Percentiles rank a stretch among this genome's conserved stretches.
phyloP scores from a whole-genome alignment of 352 stramenopile species.

The Pythium guiyangense region DNA sequence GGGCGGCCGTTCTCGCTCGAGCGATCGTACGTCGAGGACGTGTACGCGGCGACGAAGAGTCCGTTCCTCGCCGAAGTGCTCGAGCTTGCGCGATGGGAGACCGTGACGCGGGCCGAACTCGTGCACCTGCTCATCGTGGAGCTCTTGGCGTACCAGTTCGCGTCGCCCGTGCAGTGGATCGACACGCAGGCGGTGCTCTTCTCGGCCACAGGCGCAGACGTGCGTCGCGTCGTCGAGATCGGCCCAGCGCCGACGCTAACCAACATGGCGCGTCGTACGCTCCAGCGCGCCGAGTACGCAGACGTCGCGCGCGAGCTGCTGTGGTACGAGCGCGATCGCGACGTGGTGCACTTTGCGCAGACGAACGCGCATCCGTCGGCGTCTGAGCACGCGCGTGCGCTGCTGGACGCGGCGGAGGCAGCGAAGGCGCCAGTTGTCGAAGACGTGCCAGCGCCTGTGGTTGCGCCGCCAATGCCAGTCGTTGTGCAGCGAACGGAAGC shows the following conservation, averaged over 20 bases:
- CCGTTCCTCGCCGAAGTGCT: slow-evolving; percentile 40
- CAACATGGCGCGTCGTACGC: slow-evolving; percentile 78
- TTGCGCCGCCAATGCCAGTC: background rate
- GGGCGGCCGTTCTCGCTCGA: slow-evolving; percentile 76
- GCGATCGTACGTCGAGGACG: slow-evolving; percentile 69
- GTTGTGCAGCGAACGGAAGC: background rate
- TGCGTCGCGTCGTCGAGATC: slow-evolving; percentile 81
- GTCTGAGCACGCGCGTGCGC: slow-evolving; percentile 18
- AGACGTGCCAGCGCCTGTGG: background rate
- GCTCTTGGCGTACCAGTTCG: slow-evolving; percentile 87
- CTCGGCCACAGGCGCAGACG: slow-evolving; percentile 34
- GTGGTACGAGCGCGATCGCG: slow-evolving; percentile 82
- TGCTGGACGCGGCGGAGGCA: slow-evolving; percentile 8
- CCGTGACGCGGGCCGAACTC: slow-evolving; percentile 62
- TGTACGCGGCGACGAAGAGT: slow-evolving; percentile 68
- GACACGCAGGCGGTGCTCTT: slow-evolving; percentile 83
- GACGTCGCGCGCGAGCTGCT: slow-evolving; percentile 57
- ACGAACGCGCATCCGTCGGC: slow-evolving; percentile 18
- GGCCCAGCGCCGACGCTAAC: slow-evolving; percentile 75
- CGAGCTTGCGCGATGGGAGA: slow-evolving; percentile 61
- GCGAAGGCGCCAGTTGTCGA: background rate
- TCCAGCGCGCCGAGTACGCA: slow-evolving; percentile 65
- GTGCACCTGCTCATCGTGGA: slow-evolving; percentile 79
- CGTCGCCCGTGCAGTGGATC: slow-evolving; percentile 88
- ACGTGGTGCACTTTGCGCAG: slow-evolving; percentile 75